phyloP scores from a whole-genome alignment of 148 eudicot species.

The Pharnaceum exiguum region DNA sequence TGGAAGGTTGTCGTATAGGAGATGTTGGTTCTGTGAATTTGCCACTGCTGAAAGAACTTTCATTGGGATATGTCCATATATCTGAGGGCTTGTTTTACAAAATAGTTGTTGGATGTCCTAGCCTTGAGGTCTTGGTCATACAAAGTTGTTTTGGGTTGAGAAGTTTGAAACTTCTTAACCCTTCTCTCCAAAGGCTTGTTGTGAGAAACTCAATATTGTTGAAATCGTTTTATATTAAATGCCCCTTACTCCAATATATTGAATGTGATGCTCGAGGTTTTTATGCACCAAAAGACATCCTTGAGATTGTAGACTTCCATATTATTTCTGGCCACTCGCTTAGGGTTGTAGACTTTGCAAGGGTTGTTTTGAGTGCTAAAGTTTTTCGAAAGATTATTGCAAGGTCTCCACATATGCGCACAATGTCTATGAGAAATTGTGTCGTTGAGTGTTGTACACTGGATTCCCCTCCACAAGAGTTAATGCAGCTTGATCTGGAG shows the following conservation, averaged over 20 bases:
- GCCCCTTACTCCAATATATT: slow-evolving; percentile 2
- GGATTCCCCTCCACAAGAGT: background rate
- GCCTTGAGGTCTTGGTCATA: slow-evolving; percentile 1
- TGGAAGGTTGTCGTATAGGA: slow-evolving; percentile 7
- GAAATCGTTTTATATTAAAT: background rate
- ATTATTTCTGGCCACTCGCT: background rate
- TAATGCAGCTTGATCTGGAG: background rate
- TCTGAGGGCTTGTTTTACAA: background rate
- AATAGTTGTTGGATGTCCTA: background rate
- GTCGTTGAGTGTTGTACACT: background rate
- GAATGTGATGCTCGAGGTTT: background rate
- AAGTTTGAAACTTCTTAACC: background rate
- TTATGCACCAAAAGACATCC: background rate
- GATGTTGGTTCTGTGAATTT: background rate
- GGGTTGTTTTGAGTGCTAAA: background rate
- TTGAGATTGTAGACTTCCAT: background rate
- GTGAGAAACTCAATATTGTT: background rate
- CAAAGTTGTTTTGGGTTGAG: background rate
- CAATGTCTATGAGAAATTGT: slow-evolving; percentile 1
- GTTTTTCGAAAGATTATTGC: background rate
- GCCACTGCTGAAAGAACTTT: slow-evolving; percentile 5
- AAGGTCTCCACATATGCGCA: background rate
- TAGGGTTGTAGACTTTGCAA: background rate
- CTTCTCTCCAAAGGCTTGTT: slow-evolving; percentile 1
- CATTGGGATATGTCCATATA: background rate